Evolutionary conservation across 2,329 filamentous ascomycete species (phyloP).

Genomic region (Phyllosticta citriasiana): DNA sequence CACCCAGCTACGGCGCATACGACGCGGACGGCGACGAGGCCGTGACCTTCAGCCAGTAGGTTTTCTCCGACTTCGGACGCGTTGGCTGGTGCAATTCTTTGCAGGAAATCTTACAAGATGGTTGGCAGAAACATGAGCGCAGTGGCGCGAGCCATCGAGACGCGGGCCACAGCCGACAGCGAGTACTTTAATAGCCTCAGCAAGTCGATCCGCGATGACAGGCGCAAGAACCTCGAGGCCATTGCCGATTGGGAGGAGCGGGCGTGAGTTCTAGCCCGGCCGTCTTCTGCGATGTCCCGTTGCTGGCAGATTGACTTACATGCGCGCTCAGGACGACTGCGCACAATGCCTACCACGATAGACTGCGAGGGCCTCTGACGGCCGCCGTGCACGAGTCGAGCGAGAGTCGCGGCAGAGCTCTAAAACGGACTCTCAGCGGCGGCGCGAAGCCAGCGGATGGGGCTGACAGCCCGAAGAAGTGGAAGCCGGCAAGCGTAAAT

Average conservation of each 20-base stretch:
- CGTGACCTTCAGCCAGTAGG: not conserved
- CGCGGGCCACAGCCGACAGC: not conserved
- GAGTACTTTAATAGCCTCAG: constrained; percentile 1
- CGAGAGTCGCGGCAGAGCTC: not conserved
- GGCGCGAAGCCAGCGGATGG: not conserved
- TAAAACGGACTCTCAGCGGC: not conserved
- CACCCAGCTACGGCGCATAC: not conserved
- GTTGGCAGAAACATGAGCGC: constrained; percentile 16
- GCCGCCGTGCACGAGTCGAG: not conserved
- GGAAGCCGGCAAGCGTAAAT: not conserved
- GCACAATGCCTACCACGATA: not conserved
- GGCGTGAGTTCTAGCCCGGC: not conserved
- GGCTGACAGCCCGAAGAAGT: not conserved
- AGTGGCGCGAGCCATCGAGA: not conserved
- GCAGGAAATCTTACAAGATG: not conserved
- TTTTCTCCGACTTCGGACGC: not conserved
- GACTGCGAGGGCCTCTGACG: not conserved
- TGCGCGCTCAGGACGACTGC: not conserved
- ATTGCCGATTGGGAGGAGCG: not conserved
- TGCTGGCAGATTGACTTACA: not conserved
- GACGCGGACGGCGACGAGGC: not conserved
- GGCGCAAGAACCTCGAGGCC: not conserved
- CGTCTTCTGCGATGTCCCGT: not conserved
- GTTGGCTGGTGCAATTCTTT: too few species aligned
- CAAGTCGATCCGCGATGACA: not conserved